Base-by-base conservation (phyloP, 495 filamentous ascomycete genomes). In the Neurospora sp. region DNA sequence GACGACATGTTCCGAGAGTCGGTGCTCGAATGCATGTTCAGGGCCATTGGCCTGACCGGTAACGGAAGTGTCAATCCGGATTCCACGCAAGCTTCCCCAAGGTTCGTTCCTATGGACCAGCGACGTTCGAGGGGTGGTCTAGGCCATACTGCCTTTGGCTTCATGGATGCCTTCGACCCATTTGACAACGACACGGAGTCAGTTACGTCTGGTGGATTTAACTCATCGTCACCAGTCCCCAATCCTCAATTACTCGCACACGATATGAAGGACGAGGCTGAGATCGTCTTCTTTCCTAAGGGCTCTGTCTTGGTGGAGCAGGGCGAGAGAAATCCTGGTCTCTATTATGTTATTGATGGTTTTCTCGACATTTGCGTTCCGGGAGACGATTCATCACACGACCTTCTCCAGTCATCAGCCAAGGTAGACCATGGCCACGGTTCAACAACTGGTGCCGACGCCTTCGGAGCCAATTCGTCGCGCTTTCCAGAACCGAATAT, bases 311-410 rank as follows among this genome's bases (percentile, higher is more conserved):
- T 99, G n/a, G 95, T 99, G 0, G 96, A 99, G 75, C 94, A 98
- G 79, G 94, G 96, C 0, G 96, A 99, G 82, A 87, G 96, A 20
- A 96, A 96, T 76, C 96, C 96, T 0, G 96, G 96, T 1, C 84
- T 99, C 10, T 99, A 99, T 82, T 99, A 98, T 80, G 96, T 99
- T 12, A 92, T 99, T 70, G 96, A 99, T 80, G 96, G 96, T 4
- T 99, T 99, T 74, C 83, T 99, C 35, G 96, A 99, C 79, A 94
- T 97, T 22, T 93, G 93, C 71, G 88, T 82, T 37, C 86, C 81
- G 22, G 78, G 76, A 35, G 79, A 82, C 9, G 77, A 81, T 35
- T 73, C 79, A 3, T 74, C 79, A 4, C 75, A 77, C 27, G 82
- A 82, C 68, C 81, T 83, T 8, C 74, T 84, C 40, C 75, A 76